Evolutionary conservation across 495 filamentous ascomycete genomes (phyloP), one percentile per base, ranked within the genome.

Genomic region (Pseudevernia furfuracea): DNA sequence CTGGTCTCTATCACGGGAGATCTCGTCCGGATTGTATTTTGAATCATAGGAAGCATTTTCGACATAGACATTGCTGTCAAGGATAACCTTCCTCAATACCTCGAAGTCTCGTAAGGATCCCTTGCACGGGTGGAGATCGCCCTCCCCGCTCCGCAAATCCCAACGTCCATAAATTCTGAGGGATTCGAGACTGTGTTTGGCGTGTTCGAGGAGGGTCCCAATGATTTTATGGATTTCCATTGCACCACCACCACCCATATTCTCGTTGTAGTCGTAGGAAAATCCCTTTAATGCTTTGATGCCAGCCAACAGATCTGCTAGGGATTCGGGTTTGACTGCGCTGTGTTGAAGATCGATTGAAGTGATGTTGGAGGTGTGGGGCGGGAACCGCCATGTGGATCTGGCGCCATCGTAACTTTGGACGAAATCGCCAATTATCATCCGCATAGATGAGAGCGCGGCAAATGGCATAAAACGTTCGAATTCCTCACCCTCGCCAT

Each of bases 101-200:
- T 52, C 34, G 11, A 62, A 62, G 46, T 4, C 23, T 9, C 10
- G 17, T 5, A 62, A 25, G 8, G 9, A 55, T 4, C 15, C 14
- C n/a, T 37, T 37, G 19, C 15, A 3, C 9, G 32, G 19, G 41
- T 44, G 1, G 8, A 12, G 5, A 14, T n/a, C 21, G 17, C 3
- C 0, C 25, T 28, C 28, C 3, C 2, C 1, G 6, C 4, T 4
- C 6, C 2, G 10, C 32, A 0, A 1, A 15, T 32, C 0, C 4
- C 10, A 25, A 19, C 4, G 9, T 25, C 41, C 43, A 34, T 12
- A 49, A 6, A 61, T 14, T n/a, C 19, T 14, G 5, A 61, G 59
- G 23, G 34, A 46, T 32, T 61, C 59, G 9, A 61, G 59, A 23
- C 28, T 49, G 19, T n/a, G 10, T 34, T 44, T 37, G 23, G 59